These are phyloP conservation scores for Tetrahymena borealis DNA, from an alignment of 73 alveolate species.

Conservation along the genomic window DNA sequence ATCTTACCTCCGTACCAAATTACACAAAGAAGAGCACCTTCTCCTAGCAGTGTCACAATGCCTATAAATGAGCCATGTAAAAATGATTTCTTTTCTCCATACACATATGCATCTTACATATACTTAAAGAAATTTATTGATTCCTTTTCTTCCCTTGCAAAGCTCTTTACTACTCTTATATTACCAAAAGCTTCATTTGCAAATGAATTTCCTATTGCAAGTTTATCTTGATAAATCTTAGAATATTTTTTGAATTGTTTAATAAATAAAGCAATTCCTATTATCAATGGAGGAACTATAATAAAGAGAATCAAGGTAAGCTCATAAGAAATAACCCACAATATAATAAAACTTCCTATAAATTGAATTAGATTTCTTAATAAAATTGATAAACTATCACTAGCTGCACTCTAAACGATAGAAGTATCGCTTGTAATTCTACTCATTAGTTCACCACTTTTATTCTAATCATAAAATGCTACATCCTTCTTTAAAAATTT, in stretches of 20 bases:
- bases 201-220: slow-evolving; percentile 4
- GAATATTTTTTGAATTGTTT: slow-evolving; percentile 12
- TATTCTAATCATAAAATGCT: slow-evolving; percentile 16
- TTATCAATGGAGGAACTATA: slow-evolving; percentile 31
- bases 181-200: slow-evolving; percentile 36
- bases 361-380: slow-evolving; percentile 19
- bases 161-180: slow-evolving; percentile 23
- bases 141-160: slow-evolving; percentile 26
- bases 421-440: slow-evolving; percentile 28
- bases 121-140: not conserved
- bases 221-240: slow-evolving; percentile 5
- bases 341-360: slow-evolving; percentile 8
- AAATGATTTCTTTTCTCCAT: slow-evolving; percentile 15
- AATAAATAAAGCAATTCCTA: slow-evolving; percentile 7
- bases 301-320: slow-evolving; percentile 13
- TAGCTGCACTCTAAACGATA: slow-evolving; percentile 25
- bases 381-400: slow-evolving; percentile 28
- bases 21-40: slow-evolving; percentile 20
- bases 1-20: slow-evolving; percentile 33
- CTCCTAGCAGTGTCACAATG: slow-evolving; percentile 12
- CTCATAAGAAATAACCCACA: slow-evolving; percentile 26
- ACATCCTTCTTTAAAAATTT: slow-evolving; percentile 16
- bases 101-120: slow-evolving; percentile 10
- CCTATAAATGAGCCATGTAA: slow-evolving; percentile 10
- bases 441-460: slow-evolving; percentile 24